Evolutionary conservation across 176 grass and related monocot genomes (phyloP), one percentile per base, ranked within the genome.

Genomic region (Raddia guianensis): DNA sequence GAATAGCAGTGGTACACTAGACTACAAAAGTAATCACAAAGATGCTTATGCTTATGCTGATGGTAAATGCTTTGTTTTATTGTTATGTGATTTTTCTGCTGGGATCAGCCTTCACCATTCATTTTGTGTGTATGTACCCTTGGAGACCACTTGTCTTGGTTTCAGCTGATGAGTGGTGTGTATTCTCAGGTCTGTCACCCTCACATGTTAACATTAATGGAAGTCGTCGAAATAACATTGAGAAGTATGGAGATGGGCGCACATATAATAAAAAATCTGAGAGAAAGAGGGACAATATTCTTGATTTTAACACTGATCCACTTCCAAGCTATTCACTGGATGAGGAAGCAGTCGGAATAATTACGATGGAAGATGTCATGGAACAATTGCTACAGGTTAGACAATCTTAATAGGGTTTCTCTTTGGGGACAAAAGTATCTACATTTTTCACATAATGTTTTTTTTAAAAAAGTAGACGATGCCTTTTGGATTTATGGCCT

Each of bases 291-390:
- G 75, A 85, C 54, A 99, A 99, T 67, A 95, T 99, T 82, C 90
- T 99, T 93, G 93, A 99, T 92, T 91, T 99, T 82, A 99, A 88
- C 90, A 80, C 79, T 0, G 89, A 93, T 11, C 84, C 90, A 63
- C 78, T 99, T 68, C 88, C 93, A 60, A 85, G 82, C 58, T 99
- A 95, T 87, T 90, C 93, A 54, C 75, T 86, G 79, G 95, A 94
- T 77, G 93, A 99, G 84, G 95, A 91, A 89, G 90, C 90, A 49
- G 88, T 99, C 9, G 96, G 96, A 68, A 99, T 99, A 89, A 99
- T 95, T 70, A 99, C 93, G 8, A 99, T 99, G 96, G 93, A 99
- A 85, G 93, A 99, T 93, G 96, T 93, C 65, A 99, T 99, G 90
- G 96, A 99, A 87, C 75, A 95, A 73, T 67, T 95, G 68, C 87